Base-by-base conservation (phyloP, 192 early-diverging fungal genomes). In the Podila clonocystis region DNA sequence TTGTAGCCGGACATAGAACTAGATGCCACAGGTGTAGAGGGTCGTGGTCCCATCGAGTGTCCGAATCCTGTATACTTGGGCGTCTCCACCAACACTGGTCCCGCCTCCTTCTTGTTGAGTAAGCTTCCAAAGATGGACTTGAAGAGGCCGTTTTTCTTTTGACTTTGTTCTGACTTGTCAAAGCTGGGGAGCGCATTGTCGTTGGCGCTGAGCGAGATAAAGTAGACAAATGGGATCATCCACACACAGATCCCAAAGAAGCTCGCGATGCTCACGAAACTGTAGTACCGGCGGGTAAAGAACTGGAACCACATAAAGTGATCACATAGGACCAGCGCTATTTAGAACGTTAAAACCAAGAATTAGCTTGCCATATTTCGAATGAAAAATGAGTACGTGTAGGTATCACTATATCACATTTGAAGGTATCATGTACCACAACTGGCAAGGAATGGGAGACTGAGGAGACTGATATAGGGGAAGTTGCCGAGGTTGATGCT, bases 271-370 rank as follows among this genome's bases (percentile, higher is more conserved):
- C 95, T 93, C 68, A 86, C 79, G 71, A 97, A 96, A 31, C 89
- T 87, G 73, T 86, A 91, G 66, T 93, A 88, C 36, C 88, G 82
- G 22, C 77, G 72, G 2, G 94, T 87, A 78, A 99, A 99, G 74
- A 92, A 98, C 66, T 91, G 89, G 84, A 99, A 99, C 97, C 97
- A 99, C 65, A 94, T 60, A 72, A 97, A 96, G 78, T 99, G 97
- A 84, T 97, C 93, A n/a, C 83, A 74, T 33, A 99, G 73, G 0
- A 93, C 94, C 36, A 99, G 78, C 2, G 86, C 91, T 92, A 61
- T 33, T 15, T 22, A 11, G 2, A 41, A 45, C n/a, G 11, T 15
- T 1, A 45, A 45, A 1, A 17, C 12, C 41, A 36, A 17, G 29
- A 13, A 26, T 55, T 52, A 41, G 34, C 5, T 20, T 28, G n/a